A percentile compares a stretch with the other conserved stretches of the same genome.
phyloP scores from a whole-genome alignment of 495 filamentous ascomycete species.

The Amorphotheca resinae region DNA sequence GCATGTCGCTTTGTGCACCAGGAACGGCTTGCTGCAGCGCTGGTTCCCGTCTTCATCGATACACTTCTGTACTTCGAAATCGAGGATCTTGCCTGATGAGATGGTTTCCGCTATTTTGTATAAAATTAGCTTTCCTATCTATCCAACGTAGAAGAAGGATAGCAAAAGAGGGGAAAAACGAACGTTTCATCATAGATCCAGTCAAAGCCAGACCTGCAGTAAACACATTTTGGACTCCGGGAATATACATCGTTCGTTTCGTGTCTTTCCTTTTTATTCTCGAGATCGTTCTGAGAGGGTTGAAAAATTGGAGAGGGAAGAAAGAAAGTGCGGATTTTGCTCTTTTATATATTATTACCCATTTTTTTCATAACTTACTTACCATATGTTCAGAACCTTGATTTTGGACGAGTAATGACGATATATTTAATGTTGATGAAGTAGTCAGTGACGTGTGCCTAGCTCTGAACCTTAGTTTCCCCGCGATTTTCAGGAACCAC shows the following conservation, averaged over 20 bases:
- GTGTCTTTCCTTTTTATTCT: too few species aligned
- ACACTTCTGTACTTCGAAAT: constrained; percentile 26
- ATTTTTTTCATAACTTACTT: too few species aligned
- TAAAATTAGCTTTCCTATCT: background rate
- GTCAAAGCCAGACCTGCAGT: constrained; percentile 24
- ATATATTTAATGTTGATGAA: too few species aligned
- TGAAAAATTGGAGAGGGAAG: too few species aligned
- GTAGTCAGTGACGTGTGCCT: too few species aligned
- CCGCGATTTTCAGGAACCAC: too few species aligned
- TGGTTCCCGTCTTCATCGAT: constrained; percentile 22
- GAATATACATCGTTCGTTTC: constrained; percentile 28
- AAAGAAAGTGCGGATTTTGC: too few species aligned
- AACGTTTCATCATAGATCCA: constrained; percentile 17
- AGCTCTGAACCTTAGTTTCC: too few species aligned
- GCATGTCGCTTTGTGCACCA: constrained; percentile 22
- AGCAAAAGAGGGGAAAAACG: background rate
- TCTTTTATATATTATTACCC: too few species aligned
- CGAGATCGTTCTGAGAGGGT: too few species aligned
- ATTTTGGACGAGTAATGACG: too few species aligned
- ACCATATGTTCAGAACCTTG: too few species aligned
- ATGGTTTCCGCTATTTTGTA: constrained; percentile 8
- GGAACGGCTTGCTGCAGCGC: constrained; percentile 27
- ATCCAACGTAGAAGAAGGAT: background rate
- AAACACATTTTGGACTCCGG: constrained; percentile 21
- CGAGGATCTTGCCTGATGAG: constrained; percentile 22